Percentiles rank a stretch among this genome's conserved stretches.
phyloP scores from a whole-genome alignment of 768 basidiomycete genomes.

The Termitomyces sp. region DNA sequence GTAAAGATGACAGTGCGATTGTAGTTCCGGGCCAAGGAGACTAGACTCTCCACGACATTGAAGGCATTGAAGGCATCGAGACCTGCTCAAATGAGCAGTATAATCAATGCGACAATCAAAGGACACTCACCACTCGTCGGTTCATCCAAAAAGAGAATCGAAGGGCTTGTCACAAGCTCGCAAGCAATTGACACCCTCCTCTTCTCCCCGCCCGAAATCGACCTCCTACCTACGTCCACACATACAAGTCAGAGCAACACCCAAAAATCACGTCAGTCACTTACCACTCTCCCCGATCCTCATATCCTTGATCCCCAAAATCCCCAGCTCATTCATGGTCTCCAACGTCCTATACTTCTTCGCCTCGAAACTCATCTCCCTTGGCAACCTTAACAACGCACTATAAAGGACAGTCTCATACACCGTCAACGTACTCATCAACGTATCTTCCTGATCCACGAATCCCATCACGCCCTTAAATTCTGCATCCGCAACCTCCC shows the following conservation, averaged over 20 bases:
- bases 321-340: conserved; percentile 94
- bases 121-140: conserved; percentile 79
- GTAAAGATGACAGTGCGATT: conserved; percentile 96
- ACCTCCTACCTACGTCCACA: conserved; percentile 58
- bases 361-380: conserved; percentile 94
- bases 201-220: conserved; percentile 97
- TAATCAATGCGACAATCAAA: neutral
- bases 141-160: conserved; percentile 94
- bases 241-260: neutral
- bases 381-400: conserved; percentile 81
- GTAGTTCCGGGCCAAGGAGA: conserved; percentile 80
- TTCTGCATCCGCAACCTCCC: conserved; percentile 63
- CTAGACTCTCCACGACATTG: conserved; percentile 89
- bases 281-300: conserved; percentile 84
- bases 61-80: conserved; percentile 93
- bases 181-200: conserved; percentile 96
- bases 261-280: conserved; percentile 14
- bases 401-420: conserved; percentile 97
- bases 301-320: conserved; percentile 83
- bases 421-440: conserved; percentile 96
- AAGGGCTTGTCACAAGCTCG: conserved; percentile 95
- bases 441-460: conserved; percentile 97
- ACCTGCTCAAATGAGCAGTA: conserved; percentile 36
- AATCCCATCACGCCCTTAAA: conserved; percentile 89
- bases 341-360: conserved; percentile 93